Conservation (phyloP, 139 green algal genomes). For the Micractinium sp. region DNA sequence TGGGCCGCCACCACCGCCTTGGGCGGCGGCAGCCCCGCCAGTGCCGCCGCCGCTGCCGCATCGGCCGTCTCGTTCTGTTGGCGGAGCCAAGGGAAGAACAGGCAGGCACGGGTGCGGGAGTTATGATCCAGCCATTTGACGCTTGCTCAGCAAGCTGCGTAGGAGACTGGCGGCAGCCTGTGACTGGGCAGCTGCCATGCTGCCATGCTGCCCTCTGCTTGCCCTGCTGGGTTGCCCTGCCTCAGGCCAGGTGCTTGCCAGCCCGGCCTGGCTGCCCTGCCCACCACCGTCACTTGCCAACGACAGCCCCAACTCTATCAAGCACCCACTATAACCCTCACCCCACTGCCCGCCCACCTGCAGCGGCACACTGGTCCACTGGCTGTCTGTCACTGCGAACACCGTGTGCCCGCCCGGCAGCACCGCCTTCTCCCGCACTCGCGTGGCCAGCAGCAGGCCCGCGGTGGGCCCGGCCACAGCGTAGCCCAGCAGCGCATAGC, state of each 20-base stretch:
- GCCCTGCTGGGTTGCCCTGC: background rate
- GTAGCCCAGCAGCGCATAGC: slow-evolving; percentile 87
- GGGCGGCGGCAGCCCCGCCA: slow-evolving; percentile 40
- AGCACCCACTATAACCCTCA: background rate
- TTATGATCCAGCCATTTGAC: too few relatives aligned
- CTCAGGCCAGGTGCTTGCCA: background rate
- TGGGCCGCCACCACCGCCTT: slow-evolving; percentile 24
- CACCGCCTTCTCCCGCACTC: slow-evolving; percentile 64
- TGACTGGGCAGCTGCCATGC: background rate
- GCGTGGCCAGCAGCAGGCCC: slow-evolving; percentile 88
- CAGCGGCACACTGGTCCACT: slow-evolving; percentile 85
- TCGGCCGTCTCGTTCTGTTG: slow-evolving; percentile 16
- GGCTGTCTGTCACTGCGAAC: slow-evolving; percentile 77
- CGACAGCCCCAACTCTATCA: background rate
- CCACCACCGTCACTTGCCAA: slow-evolving; percentile 11
- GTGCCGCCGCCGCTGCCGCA: slow-evolving; percentile 1
- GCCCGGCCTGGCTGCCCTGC: background rate
- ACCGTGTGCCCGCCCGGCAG: slow-evolving; percentile 92
- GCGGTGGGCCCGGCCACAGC: slow-evolving; percentile 64
- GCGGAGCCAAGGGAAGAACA: too few relatives aligned
- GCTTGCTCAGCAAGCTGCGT: too few relatives aligned
- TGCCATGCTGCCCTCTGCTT: background rate
- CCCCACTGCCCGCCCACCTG: slow-evolving; percentile 52
- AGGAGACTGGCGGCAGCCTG: background rate
- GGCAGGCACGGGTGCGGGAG: too few relatives aligned